Evolutionary conservation across 2,329 filamentous ascomycete genomes (phyloP).

Genomic region (Alternaria panax): DNA sequence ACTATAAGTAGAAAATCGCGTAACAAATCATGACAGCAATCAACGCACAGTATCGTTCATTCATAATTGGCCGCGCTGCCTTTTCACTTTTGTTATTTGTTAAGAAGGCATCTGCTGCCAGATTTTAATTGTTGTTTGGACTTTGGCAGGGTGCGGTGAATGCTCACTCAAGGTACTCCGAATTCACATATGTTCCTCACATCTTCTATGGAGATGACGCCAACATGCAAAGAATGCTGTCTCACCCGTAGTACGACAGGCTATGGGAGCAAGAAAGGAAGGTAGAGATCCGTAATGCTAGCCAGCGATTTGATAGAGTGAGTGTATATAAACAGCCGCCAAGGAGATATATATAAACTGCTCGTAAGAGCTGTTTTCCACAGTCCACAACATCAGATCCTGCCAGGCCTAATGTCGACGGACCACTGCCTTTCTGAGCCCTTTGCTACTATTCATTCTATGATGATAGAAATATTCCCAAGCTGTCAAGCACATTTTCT

Average conservation of each 20-base stretch:
- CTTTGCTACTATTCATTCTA: not conserved
- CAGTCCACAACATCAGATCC: not conserved
- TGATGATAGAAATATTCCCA: not conserved
- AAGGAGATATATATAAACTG: conserved; percentile 1
- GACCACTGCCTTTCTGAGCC: not conserved
- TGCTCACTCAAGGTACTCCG: not conserved
- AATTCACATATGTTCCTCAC: not conserved
- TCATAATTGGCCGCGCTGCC: not conserved
- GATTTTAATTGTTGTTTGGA: not conserved
- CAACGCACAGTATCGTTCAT: not conserved
- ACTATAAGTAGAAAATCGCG: not conserved
- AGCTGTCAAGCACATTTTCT: not conserved
- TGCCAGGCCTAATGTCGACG: not conserved
- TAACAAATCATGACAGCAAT: not conserved
- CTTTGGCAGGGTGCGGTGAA: not conserved
- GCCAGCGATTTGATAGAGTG: conserved; percentile 11
- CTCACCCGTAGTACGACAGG: not conserved
- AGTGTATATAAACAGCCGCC: not conserved
- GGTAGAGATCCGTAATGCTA: not conserved
- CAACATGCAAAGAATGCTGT: not conserved
- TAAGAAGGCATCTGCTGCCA: not conserved
- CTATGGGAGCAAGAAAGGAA: not conserved
- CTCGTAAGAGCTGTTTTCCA: not conserved
- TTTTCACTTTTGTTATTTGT: not conserved
- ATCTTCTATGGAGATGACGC: not conserved